Evolutionary conservation across 2,329 filamentous ascomycete genomes (phyloP).

Genomic region (Ciborinia camelliae): DNA sequence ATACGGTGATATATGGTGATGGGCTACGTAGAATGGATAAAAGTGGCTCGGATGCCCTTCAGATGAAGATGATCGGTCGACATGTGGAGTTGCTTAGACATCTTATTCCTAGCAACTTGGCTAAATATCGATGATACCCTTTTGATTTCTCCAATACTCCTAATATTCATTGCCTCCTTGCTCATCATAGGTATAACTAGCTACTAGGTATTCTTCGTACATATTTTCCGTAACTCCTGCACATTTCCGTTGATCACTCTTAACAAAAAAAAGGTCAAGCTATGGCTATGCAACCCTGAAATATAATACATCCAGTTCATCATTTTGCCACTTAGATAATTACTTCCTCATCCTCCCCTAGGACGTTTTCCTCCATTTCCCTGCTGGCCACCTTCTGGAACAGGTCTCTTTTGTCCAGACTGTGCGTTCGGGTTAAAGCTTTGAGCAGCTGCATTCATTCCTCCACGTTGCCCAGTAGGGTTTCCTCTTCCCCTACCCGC

Average conservation of each 20-base stretch:
- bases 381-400: slow-evolving; percentile 35
- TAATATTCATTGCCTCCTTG: slow-evolving; percentile 10
- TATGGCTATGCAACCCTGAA: slow-evolving; percentile 29
- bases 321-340: slow-evolving; percentile 23
- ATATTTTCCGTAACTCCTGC: slow-evolving; percentile 17
- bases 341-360: slow-evolving; percentile 39
- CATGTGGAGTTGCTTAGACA: slow-evolving; percentile 66
- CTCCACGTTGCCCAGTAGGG: slow-evolving; percentile 29
- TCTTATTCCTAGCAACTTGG: slow-evolving; percentile 60
- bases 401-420: slow-evolving; percentile 34
- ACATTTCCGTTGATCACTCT: background rate
- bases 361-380: slow-evolving; percentile 45
- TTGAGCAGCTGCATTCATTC: slow-evolving; percentile 36
- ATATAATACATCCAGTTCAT: slow-evolving; percentile 33
- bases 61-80: slow-evolving; percentile 60
- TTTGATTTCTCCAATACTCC: slow-evolving; percentile 11
- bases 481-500: slow-evolving; percentile 34
- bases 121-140: slow-evolving; percentile 35
- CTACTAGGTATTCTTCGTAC: slow-evolving; percentile 20
- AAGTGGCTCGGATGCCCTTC: slow-evolving; percentile 59
- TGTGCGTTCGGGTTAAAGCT: slow-evolving; percentile 33
- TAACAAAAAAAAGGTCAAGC: slow-evolving; percentile 31
- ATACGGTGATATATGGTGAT: slow-evolving; percentile 66
- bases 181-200: slow-evolving; percentile 9
- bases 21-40: slow-evolving; percentile 56